Percentiles rank a stretch among this genome's conserved stretches.
phyloP scores from a whole-genome alignment of 306 rosid species.

The Cicer judaicum region DNA sequence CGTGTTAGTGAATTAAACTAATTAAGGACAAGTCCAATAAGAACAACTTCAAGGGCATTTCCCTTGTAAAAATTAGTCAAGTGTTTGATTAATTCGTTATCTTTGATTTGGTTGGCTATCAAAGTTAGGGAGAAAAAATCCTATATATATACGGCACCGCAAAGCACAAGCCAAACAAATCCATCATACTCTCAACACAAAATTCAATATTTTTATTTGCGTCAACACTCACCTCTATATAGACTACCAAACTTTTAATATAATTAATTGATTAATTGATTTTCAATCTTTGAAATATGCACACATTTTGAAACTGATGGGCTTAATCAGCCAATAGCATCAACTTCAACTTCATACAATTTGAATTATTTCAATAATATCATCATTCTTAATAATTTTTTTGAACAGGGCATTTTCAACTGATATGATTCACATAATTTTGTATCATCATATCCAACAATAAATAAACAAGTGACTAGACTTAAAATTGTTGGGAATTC shows the following conservation, averaged over 20 bases:
- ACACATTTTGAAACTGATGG: slow-evolving; percentile 31
- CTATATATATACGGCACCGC: not conserved
- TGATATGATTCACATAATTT: not conserved
- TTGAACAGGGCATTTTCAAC: not conserved
- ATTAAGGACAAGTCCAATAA: slow-evolving; percentile 3
- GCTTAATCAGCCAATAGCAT: not conserved
- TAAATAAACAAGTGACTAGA: slow-evolving; percentile 19
- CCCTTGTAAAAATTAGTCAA: not conserved
- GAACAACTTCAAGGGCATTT: not conserved
- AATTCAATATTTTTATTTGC: not conserved
- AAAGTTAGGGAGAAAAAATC: not conserved
- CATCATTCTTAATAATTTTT: not conserved
- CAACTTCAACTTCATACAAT: slow-evolving; percentile 32
- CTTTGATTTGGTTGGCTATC: not conserved
- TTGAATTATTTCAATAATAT: not conserved
- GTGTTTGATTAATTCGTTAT: slow-evolving; percentile 20
- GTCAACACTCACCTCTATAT: not conserved
- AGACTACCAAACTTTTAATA: not conserved
- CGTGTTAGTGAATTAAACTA: not conserved
- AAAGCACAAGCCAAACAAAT: not conserved
- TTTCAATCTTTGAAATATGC: slow-evolving; percentile 20
- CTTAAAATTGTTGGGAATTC: no score
- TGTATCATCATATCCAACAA: not conserved
- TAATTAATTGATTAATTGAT: not conserved
- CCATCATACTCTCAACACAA: not conserved